These are phyloP conservation scores for Penicillium sp. DNA, from an alignment of 2,329 filamentous ascomycete genomes.

Conservation along the genomic window DNA sequence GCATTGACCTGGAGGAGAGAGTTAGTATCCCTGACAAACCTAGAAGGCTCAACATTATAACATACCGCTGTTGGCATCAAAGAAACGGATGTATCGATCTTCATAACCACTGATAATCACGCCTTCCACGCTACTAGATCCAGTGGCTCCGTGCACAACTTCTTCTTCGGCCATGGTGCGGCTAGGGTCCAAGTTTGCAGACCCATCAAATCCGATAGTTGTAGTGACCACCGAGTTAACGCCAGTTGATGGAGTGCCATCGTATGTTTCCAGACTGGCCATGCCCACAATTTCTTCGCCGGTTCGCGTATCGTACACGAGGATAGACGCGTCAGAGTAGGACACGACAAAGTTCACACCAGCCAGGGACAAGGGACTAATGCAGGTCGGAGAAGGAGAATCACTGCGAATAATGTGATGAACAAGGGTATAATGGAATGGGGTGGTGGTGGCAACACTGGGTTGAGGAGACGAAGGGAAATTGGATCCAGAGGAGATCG, in stretches of 20 bases:
- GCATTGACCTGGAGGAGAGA: slow-evolving; percentile 74
- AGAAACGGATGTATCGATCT: slow-evolving; percentile 94
- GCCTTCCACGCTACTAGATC: slow-evolving; percentile 80
- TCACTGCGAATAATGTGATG: slow-evolving; percentile 78
- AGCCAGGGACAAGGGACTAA: slow-evolving; percentile 78
- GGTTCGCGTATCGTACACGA: slow-evolving; percentile 89
- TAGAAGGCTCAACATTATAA: slow-evolving; percentile 26
- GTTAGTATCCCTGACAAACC: slow-evolving; percentile 18
- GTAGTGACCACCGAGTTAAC: slow-evolving; percentile 92
- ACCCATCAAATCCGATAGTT: slow-evolving; percentile 74
- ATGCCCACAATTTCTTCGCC: slow-evolving; percentile 91
- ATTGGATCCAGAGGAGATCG: slow-evolving; percentile 89
- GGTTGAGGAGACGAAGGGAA: slow-evolving; percentile 90
- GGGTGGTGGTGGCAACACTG: slow-evolving; percentile 78
- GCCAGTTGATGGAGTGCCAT: slow-evolving; percentile 77
- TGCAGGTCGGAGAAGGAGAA: slow-evolving; percentile 79
- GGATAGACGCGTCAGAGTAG: slow-evolving; percentile 84
- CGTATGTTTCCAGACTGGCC: slow-evolving; percentile 92
- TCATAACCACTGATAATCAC: slow-evolving; percentile 96
- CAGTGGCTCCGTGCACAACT: slow-evolving; percentile 77
- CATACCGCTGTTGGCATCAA: slow-evolving; percentile 97
- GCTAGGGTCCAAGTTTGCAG: slow-evolving; percentile 62
- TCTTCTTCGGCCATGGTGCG: slow-evolving; percentile 70
- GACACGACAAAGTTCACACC: slow-evolving; percentile 92
- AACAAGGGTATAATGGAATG: slow-evolving; percentile 84